These are phyloP conservation scores for Metarhizium robertsii DNA, from an alignment of 2,329 filamentous ascomycete genomes.

Conservation along the genomic window DNA sequence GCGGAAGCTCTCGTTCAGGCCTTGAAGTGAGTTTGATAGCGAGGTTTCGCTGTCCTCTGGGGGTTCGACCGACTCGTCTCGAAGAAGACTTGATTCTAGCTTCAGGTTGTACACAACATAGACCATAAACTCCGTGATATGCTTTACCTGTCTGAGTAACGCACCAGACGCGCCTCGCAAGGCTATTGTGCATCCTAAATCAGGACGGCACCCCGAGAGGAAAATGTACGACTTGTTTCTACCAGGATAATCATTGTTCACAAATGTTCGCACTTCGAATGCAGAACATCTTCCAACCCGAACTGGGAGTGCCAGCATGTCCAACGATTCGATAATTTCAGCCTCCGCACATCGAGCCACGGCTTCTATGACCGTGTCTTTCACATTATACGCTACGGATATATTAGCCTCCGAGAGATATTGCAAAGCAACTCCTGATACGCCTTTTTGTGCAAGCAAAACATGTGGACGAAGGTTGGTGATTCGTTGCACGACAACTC, in stretches of 20 bases:
- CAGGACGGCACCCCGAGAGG: slow-evolving; percentile 78
- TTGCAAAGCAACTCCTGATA: slow-evolving; percentile 83
- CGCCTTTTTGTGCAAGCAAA: slow-evolving; percentile 83
- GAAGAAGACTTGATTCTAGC: slow-evolving; percentile 86
- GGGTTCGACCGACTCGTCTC: slow-evolving; percentile 83
- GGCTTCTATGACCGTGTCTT: slow-evolving; percentile 88
- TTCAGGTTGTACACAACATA: slow-evolving; percentile 98
- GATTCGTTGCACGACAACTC: slow-evolving; percentile 86
- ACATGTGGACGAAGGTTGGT: slow-evolving; percentile 76
- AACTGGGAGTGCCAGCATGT: slow-evolving; percentile 70
- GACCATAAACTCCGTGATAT: slow-evolving; percentile 96
- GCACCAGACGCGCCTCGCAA: slow-evolving; percentile 70
- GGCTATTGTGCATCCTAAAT: slow-evolving; percentile 90
- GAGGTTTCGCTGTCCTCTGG: slow-evolving; percentile 49
- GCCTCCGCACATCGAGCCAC: slow-evolving; percentile 89
- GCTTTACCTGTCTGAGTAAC: slow-evolving; percentile 71
- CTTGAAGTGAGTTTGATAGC: slow-evolving; percentile 28
- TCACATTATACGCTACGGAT: slow-evolving; percentile 92
- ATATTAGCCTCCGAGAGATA: slow-evolving; percentile 84
- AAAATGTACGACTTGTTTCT: slow-evolving; percentile 94
- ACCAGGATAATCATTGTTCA: slow-evolving; percentile 64
- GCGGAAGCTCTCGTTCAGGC: slow-evolving; percentile 29
- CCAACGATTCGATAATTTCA: slow-evolving; percentile 86
- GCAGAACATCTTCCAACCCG: slow-evolving; percentile 72
- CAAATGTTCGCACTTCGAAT: slow-evolving; percentile 93